Evolutionary conservation across 495 filamentous ascomycete genomes (phyloP).

Genomic region (Aspergillus panamensis): DNA sequence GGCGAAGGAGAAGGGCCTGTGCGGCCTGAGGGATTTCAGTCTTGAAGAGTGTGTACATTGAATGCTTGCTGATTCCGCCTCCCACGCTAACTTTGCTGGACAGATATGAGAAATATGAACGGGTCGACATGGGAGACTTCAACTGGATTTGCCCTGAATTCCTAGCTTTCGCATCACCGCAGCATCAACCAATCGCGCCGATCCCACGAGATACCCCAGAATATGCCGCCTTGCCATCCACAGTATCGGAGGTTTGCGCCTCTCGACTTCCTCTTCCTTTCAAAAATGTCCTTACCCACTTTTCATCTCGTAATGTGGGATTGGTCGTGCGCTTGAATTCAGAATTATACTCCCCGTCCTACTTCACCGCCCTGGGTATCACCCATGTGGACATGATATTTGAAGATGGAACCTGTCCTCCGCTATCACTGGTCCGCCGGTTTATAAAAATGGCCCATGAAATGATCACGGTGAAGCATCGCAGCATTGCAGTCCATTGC

Average conservation of each 20-base stretch:
- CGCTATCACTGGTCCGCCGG: constrained; percentile 75
- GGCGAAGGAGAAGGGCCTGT: constrained; percentile 90
- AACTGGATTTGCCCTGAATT: constrained; percentile 97
- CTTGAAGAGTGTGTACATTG: constrained; percentile 73
- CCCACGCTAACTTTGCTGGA: constrained; percentile 21
- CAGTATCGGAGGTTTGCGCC: constrained; percentile 58
- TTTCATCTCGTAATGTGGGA: constrained; percentile 78
- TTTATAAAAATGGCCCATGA: constrained; percentile 95
- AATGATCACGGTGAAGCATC: constrained; percentile 82
- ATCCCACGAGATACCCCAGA: constrained; percentile 66
- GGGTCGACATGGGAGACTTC: constrained; percentile 98
- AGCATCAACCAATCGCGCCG: constrained; percentile 68
- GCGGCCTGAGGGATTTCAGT: constrained; percentile 82
- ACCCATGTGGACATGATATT: constrained; percentile 99
- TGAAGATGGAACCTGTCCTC: constrained; percentile 94
- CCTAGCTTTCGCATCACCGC: constrained; percentile 93
- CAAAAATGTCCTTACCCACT: constrained; percentile 92
- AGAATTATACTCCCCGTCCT: constrained; percentile 89
- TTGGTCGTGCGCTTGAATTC: constrained; percentile 95
- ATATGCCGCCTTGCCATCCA: constrained; percentile 68
- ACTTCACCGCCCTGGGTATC: constrained; percentile 93
- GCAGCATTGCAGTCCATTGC: constrained; percentile 94
- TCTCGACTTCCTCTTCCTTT: constrained; percentile 72
- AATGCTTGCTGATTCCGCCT: not conserved
- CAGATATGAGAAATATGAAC: constrained; percentile 87